Conservation (phyloP, 73 alveolate species). For the Paramecium sonneborni region DNA sequence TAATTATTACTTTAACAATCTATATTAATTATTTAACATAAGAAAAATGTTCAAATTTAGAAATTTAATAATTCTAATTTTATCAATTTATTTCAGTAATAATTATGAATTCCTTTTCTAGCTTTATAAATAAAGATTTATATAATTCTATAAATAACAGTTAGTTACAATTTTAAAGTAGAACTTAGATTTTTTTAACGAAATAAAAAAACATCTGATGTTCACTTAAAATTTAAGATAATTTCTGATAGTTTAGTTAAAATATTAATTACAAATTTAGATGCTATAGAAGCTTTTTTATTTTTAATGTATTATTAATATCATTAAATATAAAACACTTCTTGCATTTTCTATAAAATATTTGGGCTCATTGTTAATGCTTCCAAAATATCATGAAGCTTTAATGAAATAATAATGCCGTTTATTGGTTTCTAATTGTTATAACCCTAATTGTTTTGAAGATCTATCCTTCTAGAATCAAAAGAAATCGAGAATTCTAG, state of each 20-base stretch:
- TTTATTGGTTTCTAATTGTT: not conserved
- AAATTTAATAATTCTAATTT: too few species aligned
- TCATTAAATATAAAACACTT: not conserved
- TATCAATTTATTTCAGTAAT: not conserved
- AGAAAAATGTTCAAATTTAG: too few species aligned
- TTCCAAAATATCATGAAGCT: not conserved
- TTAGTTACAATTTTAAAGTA: not conserved
- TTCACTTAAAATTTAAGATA: not conserved
- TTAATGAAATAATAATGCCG: not conserved
- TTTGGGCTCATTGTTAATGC: not conserved
- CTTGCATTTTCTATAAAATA: not conserved
- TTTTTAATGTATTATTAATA: not conserved
- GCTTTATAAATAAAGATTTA: not conserved
- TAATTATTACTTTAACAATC: too few species aligned
- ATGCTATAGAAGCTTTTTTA: not conserved
- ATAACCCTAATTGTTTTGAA: not conserved
- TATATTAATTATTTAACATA: too few species aligned
- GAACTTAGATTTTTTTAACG: not conserved
- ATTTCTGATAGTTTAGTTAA: not conserved
- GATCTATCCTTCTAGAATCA: not conserved
- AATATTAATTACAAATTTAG: not conserved
- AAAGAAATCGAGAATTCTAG: not conserved
- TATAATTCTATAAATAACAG: not conserved
- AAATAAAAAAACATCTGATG: not conserved
- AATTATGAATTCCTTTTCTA: not conserved